Evolutionary conservation across 768 basidiomycete genomes (phyloP).

Genomic region (Mycena leptocephala): DNA sequence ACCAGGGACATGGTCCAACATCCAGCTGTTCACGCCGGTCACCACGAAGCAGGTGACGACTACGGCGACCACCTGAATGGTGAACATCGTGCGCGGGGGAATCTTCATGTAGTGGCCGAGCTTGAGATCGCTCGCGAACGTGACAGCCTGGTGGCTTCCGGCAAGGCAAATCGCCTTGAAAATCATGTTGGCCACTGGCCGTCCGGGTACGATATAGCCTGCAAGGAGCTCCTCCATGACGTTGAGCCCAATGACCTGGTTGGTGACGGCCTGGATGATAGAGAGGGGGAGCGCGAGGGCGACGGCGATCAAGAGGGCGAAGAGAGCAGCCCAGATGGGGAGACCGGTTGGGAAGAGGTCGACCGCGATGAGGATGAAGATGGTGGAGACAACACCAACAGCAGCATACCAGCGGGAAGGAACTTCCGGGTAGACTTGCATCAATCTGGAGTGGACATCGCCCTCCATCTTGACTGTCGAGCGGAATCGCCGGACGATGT

Average conservation of each 20-base stretch:
- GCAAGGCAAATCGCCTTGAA: constrained; percentile 81
- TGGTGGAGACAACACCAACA: constrained; percentile 68
- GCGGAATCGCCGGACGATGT: constrained; percentile 75
- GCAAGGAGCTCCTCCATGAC: constrained; percentile 85
- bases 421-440: constrained; percentile 85
- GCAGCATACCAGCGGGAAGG: constrained; percentile 82
- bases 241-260: constrained; percentile 78
- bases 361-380: constrained; percentile 78
- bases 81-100: constrained; percentile 87
- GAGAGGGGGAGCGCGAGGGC: constrained; percentile 77
- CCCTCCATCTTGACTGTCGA: constrained; percentile 79
- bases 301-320: constrained; percentile 68
- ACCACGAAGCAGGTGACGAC: constrained; percentile 73
- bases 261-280: constrained; percentile 91
- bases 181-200: constrained; percentile 86
- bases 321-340: constrained; percentile 83
- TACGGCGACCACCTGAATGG: constrained; percentile 74
- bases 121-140: constrained; percentile 84
- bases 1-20: constrained; percentile 79
- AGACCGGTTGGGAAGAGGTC: constrained; percentile 83
- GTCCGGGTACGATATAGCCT: constrained; percentile 87
- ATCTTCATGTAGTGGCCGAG: constrained; percentile 94
- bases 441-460: constrained; percentile 89
- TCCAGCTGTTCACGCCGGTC: constrained; percentile 79
- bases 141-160: constrained; percentile 73